Evolutionary conservation across 805 yeast species (phyloP).

Genomic region (Isabelozyma pseudorhagii): DNA sequence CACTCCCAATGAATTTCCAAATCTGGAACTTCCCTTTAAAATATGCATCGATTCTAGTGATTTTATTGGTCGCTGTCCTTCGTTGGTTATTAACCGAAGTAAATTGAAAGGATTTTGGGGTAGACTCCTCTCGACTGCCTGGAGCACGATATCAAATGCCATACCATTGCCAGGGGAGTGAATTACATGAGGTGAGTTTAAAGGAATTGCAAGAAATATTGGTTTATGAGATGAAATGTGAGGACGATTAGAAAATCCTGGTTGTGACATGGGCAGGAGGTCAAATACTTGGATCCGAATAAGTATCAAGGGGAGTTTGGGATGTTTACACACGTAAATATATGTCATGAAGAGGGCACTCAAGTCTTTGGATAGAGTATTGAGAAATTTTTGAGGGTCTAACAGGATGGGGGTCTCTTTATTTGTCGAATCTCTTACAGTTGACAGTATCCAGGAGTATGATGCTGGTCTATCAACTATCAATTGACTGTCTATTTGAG

Average conservation of each 20-base stretch:
- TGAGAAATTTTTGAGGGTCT: conserved; percentile 51
- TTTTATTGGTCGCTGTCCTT: conserved; percentile 31
- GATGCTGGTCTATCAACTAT: conserved; percentile 56
- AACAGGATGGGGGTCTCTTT: conserved; percentile 32
- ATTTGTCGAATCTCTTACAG: conserved; percentile 35
- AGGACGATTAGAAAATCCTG: conserved; percentile 19
- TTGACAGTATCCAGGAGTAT: conserved; percentile 47
- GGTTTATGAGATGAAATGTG: conserved; percentile 57
- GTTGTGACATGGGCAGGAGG: conserved; percentile 13
- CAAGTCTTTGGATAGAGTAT: conserved; percentile 45
- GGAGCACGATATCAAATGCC: conserved; percentile 54
- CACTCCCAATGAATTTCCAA: conserved; percentile 59
- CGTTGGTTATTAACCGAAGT: conserved; percentile 33
- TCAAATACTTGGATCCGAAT: conserved; percentile 72
- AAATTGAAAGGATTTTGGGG: conserved; percentile 43
- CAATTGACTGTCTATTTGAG: conserved; percentile 67
- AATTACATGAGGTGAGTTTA: conserved; percentile 62
- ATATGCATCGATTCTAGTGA: conserved; percentile 57
- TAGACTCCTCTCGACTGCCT: conserved; percentile 55
- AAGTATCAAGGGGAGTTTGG: conserved; percentile 55
- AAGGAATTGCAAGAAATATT: conserved; percentile 63
- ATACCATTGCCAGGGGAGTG: conserved; percentile 47
- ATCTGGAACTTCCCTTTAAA: conserved; percentile 60
- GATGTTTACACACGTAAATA: conserved; percentile 65
- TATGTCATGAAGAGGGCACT: conserved; percentile 57